These are phyloP conservation scores for Amaranthus cruentus DNA, from an alignment of 148 eudicot genomes.

Conservation along the genomic window DNA sequence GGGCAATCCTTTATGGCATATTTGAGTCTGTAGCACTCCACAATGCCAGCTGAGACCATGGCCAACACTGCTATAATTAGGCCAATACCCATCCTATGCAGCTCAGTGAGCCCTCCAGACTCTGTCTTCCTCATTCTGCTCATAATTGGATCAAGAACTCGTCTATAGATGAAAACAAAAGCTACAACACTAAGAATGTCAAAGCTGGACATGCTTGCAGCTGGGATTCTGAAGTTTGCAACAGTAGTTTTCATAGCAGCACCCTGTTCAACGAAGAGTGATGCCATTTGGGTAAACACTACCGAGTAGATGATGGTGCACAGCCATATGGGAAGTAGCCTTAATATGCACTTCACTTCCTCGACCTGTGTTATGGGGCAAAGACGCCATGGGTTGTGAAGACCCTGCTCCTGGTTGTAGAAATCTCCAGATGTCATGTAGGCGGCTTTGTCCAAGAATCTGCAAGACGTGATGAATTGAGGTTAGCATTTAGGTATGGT, in stretches of 20 bases:
- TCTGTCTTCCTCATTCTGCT: conserved; percentile 40
- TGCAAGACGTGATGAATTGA: conserved; percentile 25
- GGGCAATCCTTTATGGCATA: conserved; percentile 56
- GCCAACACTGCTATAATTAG: conserved; percentile 72
- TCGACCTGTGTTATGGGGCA: conserved; percentile 87
- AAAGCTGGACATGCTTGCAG: conserved; percentile 94
- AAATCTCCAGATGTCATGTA: conserved; percentile 43
- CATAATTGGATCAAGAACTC: conserved; percentile 56
- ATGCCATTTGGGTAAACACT: conserved; percentile 90
- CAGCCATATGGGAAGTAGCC: conserved; percentile 82
- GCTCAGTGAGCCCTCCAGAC: conserved; percentile 62
- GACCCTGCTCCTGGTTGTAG: conserved; percentile 25
- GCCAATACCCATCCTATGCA: conserved; percentile 92
- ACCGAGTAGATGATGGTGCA: conserved; percentile 89
- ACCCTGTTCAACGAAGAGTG: conserved; percentile 88
- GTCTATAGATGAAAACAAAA: conserved; percentile 57
- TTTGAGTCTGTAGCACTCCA: conserved; percentile 63
- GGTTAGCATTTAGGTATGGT: conserved; percentile 5
- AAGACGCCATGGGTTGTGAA: conserved; percentile 61
- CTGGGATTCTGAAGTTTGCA: conserved; percentile 62
- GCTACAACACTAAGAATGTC: conserved; percentile 80
- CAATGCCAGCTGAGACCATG: conserved; percentile 74
- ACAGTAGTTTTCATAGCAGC: conserved; percentile 64
- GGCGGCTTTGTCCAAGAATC: conserved; percentile 81
- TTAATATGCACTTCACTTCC: conserved; percentile 78